These are phyloP conservation scores for Yueomyces sp. DNA, from an alignment of 1,139 yeast genomes.

Conservation along the genomic window DNA sequence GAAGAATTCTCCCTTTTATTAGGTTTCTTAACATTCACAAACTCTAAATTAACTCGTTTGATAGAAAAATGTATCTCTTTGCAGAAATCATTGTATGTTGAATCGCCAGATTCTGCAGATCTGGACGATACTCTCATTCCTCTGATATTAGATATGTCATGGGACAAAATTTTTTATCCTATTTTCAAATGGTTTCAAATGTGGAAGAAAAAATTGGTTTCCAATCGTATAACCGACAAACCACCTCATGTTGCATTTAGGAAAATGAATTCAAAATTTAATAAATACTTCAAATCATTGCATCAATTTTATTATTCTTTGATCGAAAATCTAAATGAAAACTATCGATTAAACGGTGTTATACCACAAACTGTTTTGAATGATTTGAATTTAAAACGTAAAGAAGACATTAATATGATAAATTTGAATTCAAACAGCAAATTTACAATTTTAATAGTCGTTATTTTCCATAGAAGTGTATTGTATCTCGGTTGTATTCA, in stretches of 20 bases:
- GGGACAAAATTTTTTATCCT: constrained; percentile 57
- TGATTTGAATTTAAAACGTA: constrained; percentile 7
- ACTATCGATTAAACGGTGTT: constrained; percentile 8
- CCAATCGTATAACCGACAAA: constrained; percentile 14
- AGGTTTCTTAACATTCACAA: constrained; percentile 20
- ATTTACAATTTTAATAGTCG: constrained; percentile 31
- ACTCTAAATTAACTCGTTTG: constrained; percentile 13
- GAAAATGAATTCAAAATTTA: constrained; percentile 39
- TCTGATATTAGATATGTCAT: constrained; percentile 32
- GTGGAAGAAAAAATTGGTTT: constrained; percentile 15
- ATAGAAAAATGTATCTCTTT: constrained; percentile 4
- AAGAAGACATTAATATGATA: neutral
- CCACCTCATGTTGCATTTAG: constrained; percentile 39
- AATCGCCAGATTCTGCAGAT: neutral
- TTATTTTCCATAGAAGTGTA: constrained; percentile 41
- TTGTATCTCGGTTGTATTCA: constrained; percentile 48
- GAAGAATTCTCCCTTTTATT: constrained; percentile 19
- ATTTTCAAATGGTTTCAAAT: constrained; percentile 37
- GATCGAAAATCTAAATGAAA: constrained; percentile 19
- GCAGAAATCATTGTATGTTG: constrained; percentile 2
- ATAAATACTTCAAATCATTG: constrained; percentile 35
- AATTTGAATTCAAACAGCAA: constrained; percentile 14
- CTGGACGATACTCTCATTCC: constrained; percentile 13
- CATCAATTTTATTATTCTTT: constrained; percentile 34
- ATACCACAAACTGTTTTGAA: constrained; percentile 10